Base-by-base conservation (phyloP, 2,329 filamentous ascomycete species). In the Lecanicillium sp. region DNA sequence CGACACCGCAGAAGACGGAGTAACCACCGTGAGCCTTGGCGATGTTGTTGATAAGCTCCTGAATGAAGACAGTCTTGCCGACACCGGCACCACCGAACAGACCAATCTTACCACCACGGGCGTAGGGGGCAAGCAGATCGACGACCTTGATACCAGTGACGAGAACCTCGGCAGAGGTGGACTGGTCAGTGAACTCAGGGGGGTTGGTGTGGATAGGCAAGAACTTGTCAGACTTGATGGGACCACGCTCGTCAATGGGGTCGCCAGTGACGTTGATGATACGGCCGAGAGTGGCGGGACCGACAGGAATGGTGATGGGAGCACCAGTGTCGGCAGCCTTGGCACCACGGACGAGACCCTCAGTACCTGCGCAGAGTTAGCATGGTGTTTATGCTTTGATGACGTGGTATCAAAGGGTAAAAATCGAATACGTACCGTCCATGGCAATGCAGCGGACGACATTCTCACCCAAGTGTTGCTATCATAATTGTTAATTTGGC, bases 191-290 rank as follows among this genome's bases (percentile, higher is more conserved):
- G 79, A 97, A 98, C 64, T 72, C 71, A 52, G 92, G 92, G 54
- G 92, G 81, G 52, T 98, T 90, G 66, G 87, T 79, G 81, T 98
- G 92, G 59, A 98, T 98, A 52, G 92, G 86, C 29, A 80, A 70
- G 65, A 70, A 77, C 79, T 94, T 92, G 69, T 81, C 77, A 62
- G 81, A 74, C 82, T 96, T 96, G 78, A 98, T 87, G 56, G 92
- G 92, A 56, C 92, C 92, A 75, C 92, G 88, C 80, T 97, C 92
- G 67, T 98, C 92, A 72, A 98, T 97, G 64, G 92, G 92, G 72
- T 98, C 90, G 81, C 92, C 92, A 76, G 92, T 98, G 74, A 98
- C 92, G 81, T 98, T 98, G 76, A 98, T 89, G 79, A 98, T 98
- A 77, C 92, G 92, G 62, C 92, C 92, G 57, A 98, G 86, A 54